Evolutionary conservation across 2,329 filamentous ascomycete species (phyloP).

Genomic region (Colletotrichum graminicola): DNA sequence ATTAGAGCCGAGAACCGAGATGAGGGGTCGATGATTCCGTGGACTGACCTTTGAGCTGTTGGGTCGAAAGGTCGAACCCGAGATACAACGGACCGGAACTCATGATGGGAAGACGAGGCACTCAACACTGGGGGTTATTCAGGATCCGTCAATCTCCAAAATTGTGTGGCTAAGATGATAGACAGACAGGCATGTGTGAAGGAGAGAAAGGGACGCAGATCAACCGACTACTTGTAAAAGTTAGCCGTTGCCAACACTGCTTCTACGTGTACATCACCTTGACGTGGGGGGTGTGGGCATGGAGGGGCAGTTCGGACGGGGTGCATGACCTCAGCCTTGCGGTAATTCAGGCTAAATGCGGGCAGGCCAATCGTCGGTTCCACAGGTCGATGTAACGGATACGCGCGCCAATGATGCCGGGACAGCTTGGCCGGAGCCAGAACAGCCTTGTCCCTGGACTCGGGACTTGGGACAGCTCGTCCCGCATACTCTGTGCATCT

Average conservation of each 20-base stretch:
- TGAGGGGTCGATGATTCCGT: not conserved
- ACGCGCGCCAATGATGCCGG: constrained; percentile 37
- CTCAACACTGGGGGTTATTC: constrained; percentile 13
- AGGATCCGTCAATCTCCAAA: constrained; percentile 18
- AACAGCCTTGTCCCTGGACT: constrained; percentile 33
- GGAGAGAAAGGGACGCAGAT: constrained; percentile 4
- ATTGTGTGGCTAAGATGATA: not conserved
- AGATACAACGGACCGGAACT: constrained; percentile 76
- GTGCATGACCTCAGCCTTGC: constrained; percentile 39
- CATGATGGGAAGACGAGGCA: constrained; percentile 19
- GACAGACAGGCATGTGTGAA: not conserved
- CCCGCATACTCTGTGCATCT: constrained; percentile 27
- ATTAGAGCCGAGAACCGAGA: constrained; percentile 15
- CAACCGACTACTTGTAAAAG: constrained; percentile 16
- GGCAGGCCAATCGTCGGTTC: constrained; percentile 28
- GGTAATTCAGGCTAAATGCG: constrained; percentile 39
- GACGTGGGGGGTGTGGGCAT: constrained; percentile 39
- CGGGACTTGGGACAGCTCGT: constrained; percentile 35
- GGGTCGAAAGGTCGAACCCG: constrained; percentile 96
- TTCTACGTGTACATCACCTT: constrained; percentile 35
- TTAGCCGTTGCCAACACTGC: constrained; percentile 23
- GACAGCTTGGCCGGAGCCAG: constrained; percentile 34
- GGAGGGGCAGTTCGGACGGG: constrained; percentile 37
- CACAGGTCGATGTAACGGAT: constrained; percentile 11
- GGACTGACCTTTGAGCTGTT: constrained; percentile 86